Evolutionary conservation across 2,329 filamentous ascomycete genomes (phyloP), one percentile per base, ranked within the genome.

Genomic region (Monilinia fructigena): DNA sequence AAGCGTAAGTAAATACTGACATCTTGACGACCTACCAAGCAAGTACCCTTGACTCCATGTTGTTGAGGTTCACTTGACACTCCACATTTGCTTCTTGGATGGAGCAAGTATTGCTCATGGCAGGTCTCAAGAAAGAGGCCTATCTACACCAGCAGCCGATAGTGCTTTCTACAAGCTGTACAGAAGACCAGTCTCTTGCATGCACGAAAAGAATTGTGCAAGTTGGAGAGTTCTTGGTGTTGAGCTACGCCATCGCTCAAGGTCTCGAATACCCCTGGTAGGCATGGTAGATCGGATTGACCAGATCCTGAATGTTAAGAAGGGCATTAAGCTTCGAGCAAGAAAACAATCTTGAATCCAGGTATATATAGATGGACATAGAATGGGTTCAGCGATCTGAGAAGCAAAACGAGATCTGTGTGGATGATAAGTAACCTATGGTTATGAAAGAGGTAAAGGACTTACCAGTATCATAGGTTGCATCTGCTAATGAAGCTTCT

Each of bases 61-160:
- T 0, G 88, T 84, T 12, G 91, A 23, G 94, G 94, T 68, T 87
- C 85, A n/a, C 87, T 76, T 97, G 93, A 70, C 92, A 96, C 69
- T 87, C 84, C n/a, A 89, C 85, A 52, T 98, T 92, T 6, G 89
- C 88, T 78, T 98, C 93, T 75, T 90, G 89, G 98, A 81, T 0
- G 91, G 90, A 2, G 89, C 86, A 64, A 91, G 84, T n/a, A 97
- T 82, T 35, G 91, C 88, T 77, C 96, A 92, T 1, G 95, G 94
- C 1, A 80, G 0, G 91, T 93, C 69, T 96, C 91, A 20, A 98
- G 83, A 59, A 93, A 80, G 31, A 84, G 81, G 12, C n/a, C 79
- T 78, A 8, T 84, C 87, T 56, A 97, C 86, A 0, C 89, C 88
- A 68, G 88, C 88, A 54, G 86, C 81, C 67, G 89, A 83, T 79